Conservation (phyloP, 2,329 filamentous ascomycete species). For the Xylaria sp. region DNA sequence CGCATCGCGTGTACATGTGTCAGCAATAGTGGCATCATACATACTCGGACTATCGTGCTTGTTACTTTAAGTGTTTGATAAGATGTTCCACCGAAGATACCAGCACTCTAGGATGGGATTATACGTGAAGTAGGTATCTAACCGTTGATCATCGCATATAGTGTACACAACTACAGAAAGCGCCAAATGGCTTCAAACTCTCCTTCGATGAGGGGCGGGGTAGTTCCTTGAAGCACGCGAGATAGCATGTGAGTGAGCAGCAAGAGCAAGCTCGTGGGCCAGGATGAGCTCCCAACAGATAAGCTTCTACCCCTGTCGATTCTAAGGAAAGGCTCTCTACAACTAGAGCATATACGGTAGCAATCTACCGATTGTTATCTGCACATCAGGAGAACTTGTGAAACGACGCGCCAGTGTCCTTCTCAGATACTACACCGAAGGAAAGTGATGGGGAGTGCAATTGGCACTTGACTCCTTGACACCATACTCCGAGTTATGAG, state of each 20-base stretch:
- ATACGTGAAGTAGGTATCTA: slow-evolving; percentile 2
- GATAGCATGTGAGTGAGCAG: slow-evolving; percentile 17
- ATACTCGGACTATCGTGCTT: slow-evolving; percentile 23
- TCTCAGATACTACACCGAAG: no score
- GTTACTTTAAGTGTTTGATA: slow-evolving; percentile 14
- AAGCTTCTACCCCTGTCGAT: slow-evolving; percentile 19
- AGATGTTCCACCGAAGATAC: slow-evolving; percentile 12
- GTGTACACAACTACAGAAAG: slow-evolving; percentile 5
- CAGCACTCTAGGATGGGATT: slow-evolving; percentile 2
- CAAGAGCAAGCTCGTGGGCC: slow-evolving; percentile 16
- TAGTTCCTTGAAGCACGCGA: slow-evolving; percentile 21
- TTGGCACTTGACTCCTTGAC: background rate
- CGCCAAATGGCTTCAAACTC: slow-evolving; percentile 19
- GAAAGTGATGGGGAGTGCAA: background rate
- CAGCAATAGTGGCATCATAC: background rate
- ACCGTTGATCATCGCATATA: background rate
- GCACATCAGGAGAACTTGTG: no score
- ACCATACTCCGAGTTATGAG: background rate
- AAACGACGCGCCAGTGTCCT: no score
- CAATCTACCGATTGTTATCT: slow-evolving; percentile 11
- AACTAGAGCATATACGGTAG: slow-evolving; percentile 9
- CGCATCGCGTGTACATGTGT: slow-evolving; percentile 9
- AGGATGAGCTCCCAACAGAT: slow-evolving; percentile 21
- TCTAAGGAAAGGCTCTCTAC: slow-evolving; percentile 12
- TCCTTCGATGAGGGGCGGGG: slow-evolving; percentile 14